Conservation (phyloP, 2,329 filamentous ascomycete genomes). For the Macrophomina tecta region DNA sequence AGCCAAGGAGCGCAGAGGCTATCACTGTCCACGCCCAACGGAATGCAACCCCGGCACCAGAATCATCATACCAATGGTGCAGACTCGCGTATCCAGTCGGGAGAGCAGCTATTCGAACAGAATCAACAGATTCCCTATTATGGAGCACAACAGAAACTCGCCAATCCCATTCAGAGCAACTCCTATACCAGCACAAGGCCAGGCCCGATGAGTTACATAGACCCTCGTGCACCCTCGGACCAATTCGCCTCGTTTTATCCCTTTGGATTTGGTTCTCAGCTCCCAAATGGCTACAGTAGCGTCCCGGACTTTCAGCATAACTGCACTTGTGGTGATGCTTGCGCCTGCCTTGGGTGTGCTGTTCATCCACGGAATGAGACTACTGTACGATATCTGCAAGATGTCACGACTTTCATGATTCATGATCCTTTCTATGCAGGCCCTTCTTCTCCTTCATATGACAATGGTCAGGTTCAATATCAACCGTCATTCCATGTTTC, state of each 20-base stretch:
- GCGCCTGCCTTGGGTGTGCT: slow-evolving; percentile 71
- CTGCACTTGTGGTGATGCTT: slow-evolving; percentile 70
- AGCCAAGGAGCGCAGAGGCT: neutral
- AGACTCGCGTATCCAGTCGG: slow-evolving; percentile 3
- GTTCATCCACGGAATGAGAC: slow-evolving; percentile 72
- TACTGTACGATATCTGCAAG: slow-evolving; percentile 60
- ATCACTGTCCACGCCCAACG: neutral
- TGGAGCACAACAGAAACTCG: neutral
- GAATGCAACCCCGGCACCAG: neutral
- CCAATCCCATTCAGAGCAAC: slow-evolving; percentile 1
- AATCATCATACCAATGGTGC: neutral
- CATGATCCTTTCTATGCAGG: slow-evolving; percentile 13
- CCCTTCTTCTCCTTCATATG: slow-evolving; percentile 11
- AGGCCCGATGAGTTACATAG: slow-evolving; percentile 1
- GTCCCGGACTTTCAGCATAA: slow-evolving; percentile 43
- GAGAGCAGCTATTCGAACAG: slow-evolving; percentile 1
- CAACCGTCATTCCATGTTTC: slow-evolving; percentile 1
- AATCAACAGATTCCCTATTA: slow-evolving; percentile 7
- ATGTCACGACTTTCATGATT: slow-evolving; percentile 26
- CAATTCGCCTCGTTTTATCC: slow-evolving; percentile 1
- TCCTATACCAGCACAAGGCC: neutral
- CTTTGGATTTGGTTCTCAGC: neutral
- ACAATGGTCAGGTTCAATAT: slow-evolving; percentile 7
- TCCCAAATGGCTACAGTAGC: neutral
- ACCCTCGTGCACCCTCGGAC: neutral